Evolutionary conservation across 495 filamentous ascomycete genomes (phyloP).

Genomic region (Penicillium coffeae): DNA sequence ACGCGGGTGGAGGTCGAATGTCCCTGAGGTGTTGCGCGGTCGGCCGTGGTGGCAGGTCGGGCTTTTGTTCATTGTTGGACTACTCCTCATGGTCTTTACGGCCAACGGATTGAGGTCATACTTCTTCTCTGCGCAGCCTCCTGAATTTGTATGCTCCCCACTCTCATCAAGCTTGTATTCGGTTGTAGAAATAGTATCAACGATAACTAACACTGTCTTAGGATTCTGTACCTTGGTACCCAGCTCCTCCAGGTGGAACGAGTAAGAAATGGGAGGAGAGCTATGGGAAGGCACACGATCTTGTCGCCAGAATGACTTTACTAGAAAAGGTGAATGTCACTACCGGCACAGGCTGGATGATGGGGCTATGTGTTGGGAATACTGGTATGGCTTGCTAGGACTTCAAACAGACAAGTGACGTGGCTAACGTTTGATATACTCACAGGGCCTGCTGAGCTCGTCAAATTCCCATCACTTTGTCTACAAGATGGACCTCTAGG

Average conservation of each 20-base stretch:
- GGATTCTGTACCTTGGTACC: conserved; percentile 74
- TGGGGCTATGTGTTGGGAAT: conserved; percentile 89
- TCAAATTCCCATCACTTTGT: conserved; percentile 80
- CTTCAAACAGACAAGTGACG: background rate
- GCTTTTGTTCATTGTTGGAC: conserved; percentile 6
- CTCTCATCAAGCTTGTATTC: too few species aligned
- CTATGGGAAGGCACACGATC: conserved; percentile 72
- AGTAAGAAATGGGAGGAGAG: conserved; percentile 66
- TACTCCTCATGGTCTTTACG: conserved; percentile 19
- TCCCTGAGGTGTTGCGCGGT: conserved; percentile 6
- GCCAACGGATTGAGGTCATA: conserved; percentile 11
- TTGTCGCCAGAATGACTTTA: conserved; percentile 81
- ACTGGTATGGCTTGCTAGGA: conserved; percentile 44
- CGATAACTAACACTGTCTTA: conserved; percentile 1
- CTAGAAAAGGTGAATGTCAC: conserved; percentile 94
- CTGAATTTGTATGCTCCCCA: conserved; percentile 24
- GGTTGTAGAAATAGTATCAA: too few species aligned
- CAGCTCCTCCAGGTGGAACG: conserved; percentile 77
- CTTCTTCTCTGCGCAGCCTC: background rate
- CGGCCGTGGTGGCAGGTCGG: conserved; percentile 20
- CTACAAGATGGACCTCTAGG: conserved; percentile 90
- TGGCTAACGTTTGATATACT: background rate
- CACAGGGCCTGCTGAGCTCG: conserved; percentile 56
- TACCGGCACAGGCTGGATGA: conserved; percentile 86
- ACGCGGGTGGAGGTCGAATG: conserved; percentile 4